Base-by-base conservation (phyloP, 208 protist genomes). In the Acanthamoeba culbertsoni region DNA sequence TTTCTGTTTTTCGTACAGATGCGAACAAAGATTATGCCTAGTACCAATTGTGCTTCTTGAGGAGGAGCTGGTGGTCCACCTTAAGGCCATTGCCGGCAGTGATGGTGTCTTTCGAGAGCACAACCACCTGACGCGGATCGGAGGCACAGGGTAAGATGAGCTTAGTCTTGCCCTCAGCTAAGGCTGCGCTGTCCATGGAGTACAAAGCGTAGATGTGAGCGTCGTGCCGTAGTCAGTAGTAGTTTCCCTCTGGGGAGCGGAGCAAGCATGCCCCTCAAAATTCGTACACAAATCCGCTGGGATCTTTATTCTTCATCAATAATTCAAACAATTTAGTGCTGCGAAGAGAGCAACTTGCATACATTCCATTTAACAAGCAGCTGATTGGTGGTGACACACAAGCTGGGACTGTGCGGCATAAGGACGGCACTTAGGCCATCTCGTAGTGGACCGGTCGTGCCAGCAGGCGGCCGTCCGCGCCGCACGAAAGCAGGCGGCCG, bases 51-150 rank as follows among this genome's bases (percentile, higher is more conserved):
- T 55, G 48, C 23, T 26, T 14, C 14, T 14, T 26, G 53, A n/a
- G 53, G 53, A 26, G 53, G 53, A 62, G 48, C 18, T 55, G 31
- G 2, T 43, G 43, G 45, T 88, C 59, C 28, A 73, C 73, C 86
- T 94, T 93, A n/a, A 79, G 75, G 28, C 94, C 94, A 37, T 95
- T 93, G 77, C 94, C 94, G 57, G 94, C 94, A 35, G 94, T 95
- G 57, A 95, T 95, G 48, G 88, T 42, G 40, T 84, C 86, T 40
- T 95, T 95, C 51, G 93, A 95, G 14, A 91, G 48, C 42, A 95
- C 53, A 18, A 95, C 46, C 73, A 95, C 93, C 73, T 93, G 77
- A 62, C 82, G 86, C 20, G 93, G 79, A 16, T 94, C 91, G 37
- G 62, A 68, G 77, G 82, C 91, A 1, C 86, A 42, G 63, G 86